Evolutionary conservation across 1,139 yeast species (phyloP), one percentile per base, ranked within the genome.

Genomic region (Hansenula lynferdii): DNA sequence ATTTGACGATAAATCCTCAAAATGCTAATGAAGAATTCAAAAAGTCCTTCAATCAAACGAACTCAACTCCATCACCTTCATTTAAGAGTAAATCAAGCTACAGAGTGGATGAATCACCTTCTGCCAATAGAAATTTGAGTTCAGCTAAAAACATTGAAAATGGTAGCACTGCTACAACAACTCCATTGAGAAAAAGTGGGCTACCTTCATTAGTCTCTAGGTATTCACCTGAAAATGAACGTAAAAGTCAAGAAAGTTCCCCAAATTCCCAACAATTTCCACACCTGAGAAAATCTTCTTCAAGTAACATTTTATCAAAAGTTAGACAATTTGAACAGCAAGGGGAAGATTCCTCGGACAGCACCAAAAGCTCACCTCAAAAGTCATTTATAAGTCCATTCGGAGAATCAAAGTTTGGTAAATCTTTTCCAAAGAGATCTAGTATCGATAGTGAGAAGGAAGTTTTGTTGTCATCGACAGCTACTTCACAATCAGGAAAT

Each of bases 261-360:
- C 15, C 33, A 22, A n/a, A n/a, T n/a, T n/a, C n/a, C n/a, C 14
- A 27, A 23, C 19, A 21, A 9, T 14, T 10, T 15, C 35, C 25
- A 14, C 28, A 6, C 4, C 43, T 48, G 48, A 52, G 54, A 48
- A 52, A 48, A 34, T 51, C 57, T 3, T 55, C 60, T 8, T 51
- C 60, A 0, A 41, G 47, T 12, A 53, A 50, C 26, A 54, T 59
- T n/a, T 40, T 58, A 31, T 53, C 58, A 5, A 53, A 51, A 36
- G 58, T 58, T 24, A 57, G 47, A 42, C 61, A 54, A 38, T 55
- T 57, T 39, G 64, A 59, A 28, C 53, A 55, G 29, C 52, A 45
- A 19, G 35, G 38, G 8, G 8, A 20, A 8, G 34, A 31, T 14
- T 8, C 7, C n/a, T 43, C 53, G 0, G 10, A 15, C 8, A 4